Evolutionary conservation across 2,329 filamentous ascomycete genomes (phyloP).

Genomic region (Epichloe hybrida): DNA sequence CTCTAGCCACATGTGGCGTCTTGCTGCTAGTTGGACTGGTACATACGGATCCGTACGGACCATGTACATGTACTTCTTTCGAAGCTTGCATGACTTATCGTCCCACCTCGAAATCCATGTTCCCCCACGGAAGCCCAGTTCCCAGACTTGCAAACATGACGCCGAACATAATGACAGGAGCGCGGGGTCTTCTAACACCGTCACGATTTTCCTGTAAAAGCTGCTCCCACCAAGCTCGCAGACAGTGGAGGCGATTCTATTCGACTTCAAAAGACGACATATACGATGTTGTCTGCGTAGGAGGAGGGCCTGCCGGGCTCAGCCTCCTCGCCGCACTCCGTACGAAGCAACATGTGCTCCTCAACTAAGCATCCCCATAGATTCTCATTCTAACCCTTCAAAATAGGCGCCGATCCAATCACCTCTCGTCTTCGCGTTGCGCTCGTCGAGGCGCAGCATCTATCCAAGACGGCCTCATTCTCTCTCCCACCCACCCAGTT

Average conservation of each 20-base stretch:
- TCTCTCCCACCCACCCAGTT: conserved; percentile 54
- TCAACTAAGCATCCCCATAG: too few species aligned
- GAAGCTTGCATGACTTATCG: not conserved
- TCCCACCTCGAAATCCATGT: not conserved
- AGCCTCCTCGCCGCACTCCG: conserved; percentile 67
- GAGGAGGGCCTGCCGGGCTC: conserved; percentile 78
- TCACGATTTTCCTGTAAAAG: conserved; percentile 31
- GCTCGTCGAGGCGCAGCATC: conserved; percentile 79
- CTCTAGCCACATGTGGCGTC: conserved; percentile 4
- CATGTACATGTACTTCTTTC: not conserved
- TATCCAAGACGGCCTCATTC: conserved; percentile 55
- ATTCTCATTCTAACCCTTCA: not conserved
- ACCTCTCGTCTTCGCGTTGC: conserved; percentile 72
- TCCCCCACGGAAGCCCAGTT: not conserved
- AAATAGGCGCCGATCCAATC: conserved; percentile 54
- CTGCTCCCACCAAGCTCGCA: conserved; percentile 28
- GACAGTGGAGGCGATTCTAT: conserved; percentile 26
- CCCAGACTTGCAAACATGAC: not conserved
- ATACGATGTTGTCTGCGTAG: conserved; percentile 87
- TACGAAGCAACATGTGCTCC: conserved; percentile 21
- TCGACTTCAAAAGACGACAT: conserved; percentile 48
- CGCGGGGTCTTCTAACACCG: conserved; percentile 12
- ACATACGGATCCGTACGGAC: too few species aligned
- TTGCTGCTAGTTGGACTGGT: too few species aligned
- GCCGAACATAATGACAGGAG: conserved; percentile 13